A percentile compares a stretch with the other conserved stretches of the same genome.
Evolutionary conservation across 2,329 filamentous ascomycete genomes (phyloP).

Genomic region (Metarhizium anisopliae): DNA sequence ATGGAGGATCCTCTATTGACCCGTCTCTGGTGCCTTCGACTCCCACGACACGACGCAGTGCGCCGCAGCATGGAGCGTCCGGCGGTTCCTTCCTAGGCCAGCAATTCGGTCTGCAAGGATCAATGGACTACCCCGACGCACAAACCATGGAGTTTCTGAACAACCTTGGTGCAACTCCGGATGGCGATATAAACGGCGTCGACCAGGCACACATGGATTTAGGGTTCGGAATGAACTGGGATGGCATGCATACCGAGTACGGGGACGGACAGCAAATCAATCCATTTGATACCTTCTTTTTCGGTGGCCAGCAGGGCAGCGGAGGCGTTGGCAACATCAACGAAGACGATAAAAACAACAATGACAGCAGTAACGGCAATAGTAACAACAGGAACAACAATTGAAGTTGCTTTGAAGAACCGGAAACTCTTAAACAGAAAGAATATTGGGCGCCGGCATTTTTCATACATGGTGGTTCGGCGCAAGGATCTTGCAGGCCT

Average conservation of each 20-base stretch:
- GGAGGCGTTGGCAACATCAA: constrained; percentile 17
- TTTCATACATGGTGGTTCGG: not conserved
- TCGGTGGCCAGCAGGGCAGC: constrained; percentile 43
- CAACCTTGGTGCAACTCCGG: constrained; percentile 27
- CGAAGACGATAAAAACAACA: not conserved
- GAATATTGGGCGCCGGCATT: not conserved
- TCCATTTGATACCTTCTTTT: constrained; percentile 66
- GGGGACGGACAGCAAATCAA: constrained; percentile 54
- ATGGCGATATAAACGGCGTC: constrained; percentile 22
- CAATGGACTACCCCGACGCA: constrained; percentile 35
- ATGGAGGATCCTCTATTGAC: constrained; percentile 23
- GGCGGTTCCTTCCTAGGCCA: constrained; percentile 22
- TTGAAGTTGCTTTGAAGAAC: not conserved
- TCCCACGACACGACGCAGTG: constrained; percentile 25
- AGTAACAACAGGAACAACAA: not conserved
- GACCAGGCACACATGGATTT: constrained; percentile 50
- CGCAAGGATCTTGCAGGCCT: not conserved
- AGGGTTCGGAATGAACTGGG: constrained; percentile 58
- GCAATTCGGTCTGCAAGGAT: constrained; percentile 23
- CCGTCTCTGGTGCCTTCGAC: constrained; percentile 37
- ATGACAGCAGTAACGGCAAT: not conserved
- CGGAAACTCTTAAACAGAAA: not conserved
- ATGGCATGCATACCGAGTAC: constrained; percentile 54
- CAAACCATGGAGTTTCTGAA: constrained; percentile 47
- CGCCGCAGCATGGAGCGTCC: constrained; percentile 18